Percentiles rank a stretch among this genome's conserved stretches.
Conservation (phyloP, 2,329 filamentous ascomycete genomes). For the Emericellopsis cladophorae region DNA sequence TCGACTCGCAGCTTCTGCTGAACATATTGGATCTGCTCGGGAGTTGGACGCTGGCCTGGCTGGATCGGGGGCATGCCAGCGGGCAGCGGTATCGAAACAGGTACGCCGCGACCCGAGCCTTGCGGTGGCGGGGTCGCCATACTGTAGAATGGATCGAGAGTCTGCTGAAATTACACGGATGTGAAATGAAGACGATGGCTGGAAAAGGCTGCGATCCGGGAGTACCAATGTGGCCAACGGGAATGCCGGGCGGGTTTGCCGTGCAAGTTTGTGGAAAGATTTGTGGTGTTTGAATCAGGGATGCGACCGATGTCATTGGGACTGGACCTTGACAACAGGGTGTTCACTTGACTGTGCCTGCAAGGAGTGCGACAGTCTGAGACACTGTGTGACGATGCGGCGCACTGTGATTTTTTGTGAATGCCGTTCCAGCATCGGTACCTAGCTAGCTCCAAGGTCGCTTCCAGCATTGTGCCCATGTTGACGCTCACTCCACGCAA, state of each 20-base stretch:
- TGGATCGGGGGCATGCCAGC: background rate
- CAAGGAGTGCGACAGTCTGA: no score
- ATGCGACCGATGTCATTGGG: background rate
- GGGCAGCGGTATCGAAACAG: conserved; percentile 7
- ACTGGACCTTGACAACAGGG: conserved; percentile 15
- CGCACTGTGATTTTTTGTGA: background rate
- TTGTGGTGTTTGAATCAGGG: no score
- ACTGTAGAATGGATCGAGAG: background rate
- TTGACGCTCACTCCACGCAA: no score
- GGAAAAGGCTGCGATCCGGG: background rate
- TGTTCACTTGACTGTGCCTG: conserved; percentile 18
- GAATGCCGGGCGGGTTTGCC: no score
- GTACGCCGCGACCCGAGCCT: background rate
- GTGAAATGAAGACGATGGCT: background rate
- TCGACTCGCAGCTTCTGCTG: conserved; percentile 73
- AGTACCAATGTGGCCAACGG: background rate
- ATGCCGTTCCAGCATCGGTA: background rate
- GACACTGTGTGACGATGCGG: background rate
- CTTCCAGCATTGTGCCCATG: no score
- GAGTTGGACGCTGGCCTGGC: conserved; percentile 46
- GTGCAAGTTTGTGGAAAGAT: no score
- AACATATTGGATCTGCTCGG: conserved; percentile 76
- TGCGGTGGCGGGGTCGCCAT: background rate
- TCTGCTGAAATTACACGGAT: no score
- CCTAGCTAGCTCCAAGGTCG: background rate